phyloP scores from a whole-genome alignment of 2,329 filamentous ascomycete genomes.

The Blumeria graminis region DNA sequence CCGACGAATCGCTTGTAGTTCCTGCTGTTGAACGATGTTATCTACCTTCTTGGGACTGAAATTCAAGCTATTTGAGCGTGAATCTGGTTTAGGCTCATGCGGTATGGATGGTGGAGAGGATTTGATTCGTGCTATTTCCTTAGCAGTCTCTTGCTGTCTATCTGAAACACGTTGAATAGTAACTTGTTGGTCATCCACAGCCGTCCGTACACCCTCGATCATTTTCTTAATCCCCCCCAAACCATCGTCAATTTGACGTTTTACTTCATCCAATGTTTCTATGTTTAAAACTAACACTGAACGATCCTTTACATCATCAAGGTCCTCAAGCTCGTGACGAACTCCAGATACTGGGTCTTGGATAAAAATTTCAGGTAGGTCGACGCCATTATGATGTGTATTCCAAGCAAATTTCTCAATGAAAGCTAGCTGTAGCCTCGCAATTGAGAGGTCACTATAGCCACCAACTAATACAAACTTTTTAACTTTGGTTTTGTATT shows the following conservation, averaged over 20 bases:
- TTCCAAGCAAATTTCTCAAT: conserved; percentile 99
- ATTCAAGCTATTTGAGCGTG: conserved; percentile 9
- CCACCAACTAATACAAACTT: conserved; percentile 81
- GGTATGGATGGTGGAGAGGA: conserved; percentile 11
- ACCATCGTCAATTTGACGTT: conserved; percentile 84
- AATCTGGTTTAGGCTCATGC: conserved; percentile 2
- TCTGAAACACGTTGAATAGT: conserved; percentile 74
- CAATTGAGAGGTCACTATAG: conserved; percentile 61
- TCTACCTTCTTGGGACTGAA: conserved; percentile 12
- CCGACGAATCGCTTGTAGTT: conserved; percentile 60
- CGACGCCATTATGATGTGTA: conserved; percentile 75
- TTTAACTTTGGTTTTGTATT: conserved; percentile 93
- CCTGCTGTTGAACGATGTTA: conserved; percentile 38
- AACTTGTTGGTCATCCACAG: conserved; percentile 59
- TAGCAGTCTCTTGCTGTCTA: conserved; percentile 68
- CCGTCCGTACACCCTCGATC: conserved; percentile 66
- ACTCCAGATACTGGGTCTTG: conserved; percentile 89
- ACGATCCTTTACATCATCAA: conserved; percentile 80
- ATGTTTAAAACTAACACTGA: conserved; percentile 89
- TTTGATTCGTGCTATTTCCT: conserved; percentile 44
- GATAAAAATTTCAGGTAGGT: conserved; percentile 92
- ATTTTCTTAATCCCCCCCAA: conserved; percentile 56
- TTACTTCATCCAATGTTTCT: conserved; percentile 84
- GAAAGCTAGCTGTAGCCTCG: conserved; percentile 76
- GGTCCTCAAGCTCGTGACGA: conserved; percentile 86